Evolutionary conservation across 306 rosid species (phyloP).

Genomic region (Acacia acuminata): DNA sequence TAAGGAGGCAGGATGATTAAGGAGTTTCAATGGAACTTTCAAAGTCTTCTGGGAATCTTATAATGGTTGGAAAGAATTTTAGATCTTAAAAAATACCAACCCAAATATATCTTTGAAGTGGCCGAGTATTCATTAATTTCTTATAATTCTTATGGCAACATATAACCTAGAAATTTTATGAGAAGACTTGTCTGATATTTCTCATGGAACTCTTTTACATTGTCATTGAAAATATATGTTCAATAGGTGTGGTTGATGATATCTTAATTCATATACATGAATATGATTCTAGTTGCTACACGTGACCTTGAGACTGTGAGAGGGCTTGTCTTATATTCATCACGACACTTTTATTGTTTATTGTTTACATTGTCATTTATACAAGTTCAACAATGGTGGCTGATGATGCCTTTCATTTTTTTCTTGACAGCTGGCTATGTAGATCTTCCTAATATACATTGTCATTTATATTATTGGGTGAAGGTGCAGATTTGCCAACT

Average conservation of each 20-base stretch:
- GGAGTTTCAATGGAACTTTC: not conserved
- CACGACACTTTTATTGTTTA: not conserved
- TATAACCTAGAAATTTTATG: slow-evolving; percentile 10
- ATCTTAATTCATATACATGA: slow-evolving; percentile 18
- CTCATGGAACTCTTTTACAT: not conserved
- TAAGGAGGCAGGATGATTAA: not conserved
- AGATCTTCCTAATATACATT: slow-evolving; percentile 79
- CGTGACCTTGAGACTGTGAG: slow-evolving; percentile 13
- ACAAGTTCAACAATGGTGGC: slow-evolving; percentile 24
- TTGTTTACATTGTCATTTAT: slow-evolving; percentile 1
- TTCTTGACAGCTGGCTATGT: slow-evolving; percentile 83
- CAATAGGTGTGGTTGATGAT: slow-evolving; percentile 30
- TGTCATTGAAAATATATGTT: slow-evolving; percentile 17
- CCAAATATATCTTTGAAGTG: not conserved
- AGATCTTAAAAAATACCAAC: slow-evolving; percentile 2
- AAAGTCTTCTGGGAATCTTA: not conserved
- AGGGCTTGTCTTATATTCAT: slow-evolving; percentile 10
- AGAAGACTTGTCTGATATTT: slow-evolving; percentile 3
- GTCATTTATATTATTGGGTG: too few species aligned
- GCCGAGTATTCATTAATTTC: slow-evolving; percentile 15
- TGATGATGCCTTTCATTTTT: slow-evolving; percentile 35
- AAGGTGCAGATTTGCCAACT: too few species aligned
- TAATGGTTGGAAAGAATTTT: not conserved
- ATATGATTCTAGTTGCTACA: not conserved
- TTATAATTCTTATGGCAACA: slow-evolving; percentile 18